These are phyloP conservation scores for Elongisporangium anandrum DNA, from an alignment of 352 stramenopile genomes.

Conservation along the genomic window DNA sequence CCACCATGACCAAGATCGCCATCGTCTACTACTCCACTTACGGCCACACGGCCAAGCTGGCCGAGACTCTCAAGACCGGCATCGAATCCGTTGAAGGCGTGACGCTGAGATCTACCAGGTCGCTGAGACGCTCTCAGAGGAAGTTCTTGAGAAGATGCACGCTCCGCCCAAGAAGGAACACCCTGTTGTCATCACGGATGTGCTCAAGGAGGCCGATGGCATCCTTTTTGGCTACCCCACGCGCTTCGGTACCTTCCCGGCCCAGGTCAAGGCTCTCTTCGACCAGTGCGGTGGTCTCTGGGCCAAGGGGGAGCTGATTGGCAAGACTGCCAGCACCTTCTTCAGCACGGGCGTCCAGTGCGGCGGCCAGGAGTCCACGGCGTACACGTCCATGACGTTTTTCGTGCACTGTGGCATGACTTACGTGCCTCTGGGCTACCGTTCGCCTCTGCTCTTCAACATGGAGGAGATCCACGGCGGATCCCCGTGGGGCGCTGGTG, in stretches of 20 bases:
- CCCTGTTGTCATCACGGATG: conserved; percentile 43
- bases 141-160: conserved; percentile 71
- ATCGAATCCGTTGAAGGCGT: conserved; percentile 47
- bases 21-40: conserved; percentile 84
- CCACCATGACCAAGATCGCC: conserved; percentile 49
- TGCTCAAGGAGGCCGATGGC: conserved; percentile 56
- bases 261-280: conserved; percentile 78
- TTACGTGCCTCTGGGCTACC: conserved; percentile 69
- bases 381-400: conserved; percentile 56
- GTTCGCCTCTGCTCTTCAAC: conserved; percentile 33
- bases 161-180: conserved; percentile 60
- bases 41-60: conserved; percentile 66
- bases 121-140: conserved; percentile 57
- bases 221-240: conserved; percentile 74
- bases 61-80: conserved; percentile 56
- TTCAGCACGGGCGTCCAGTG: conserved; percentile 52
- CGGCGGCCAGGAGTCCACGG: conserved; percentile 74
- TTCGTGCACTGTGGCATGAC: conserved; percentile 76
- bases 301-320: conserved; percentile 45
- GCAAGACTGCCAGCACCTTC: conserved; percentile 73
- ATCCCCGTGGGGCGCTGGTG: conserved; percentile 58
- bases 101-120: conserved; percentile 54
- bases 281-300: conserved; percentile 63
- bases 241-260: conserved; percentile 50
- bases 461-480: conserved; percentile 51